phyloP scores from a whole-genome alignment of 495 filamentous ascomycete species.

The Bryoglossum gracile region DNA sequence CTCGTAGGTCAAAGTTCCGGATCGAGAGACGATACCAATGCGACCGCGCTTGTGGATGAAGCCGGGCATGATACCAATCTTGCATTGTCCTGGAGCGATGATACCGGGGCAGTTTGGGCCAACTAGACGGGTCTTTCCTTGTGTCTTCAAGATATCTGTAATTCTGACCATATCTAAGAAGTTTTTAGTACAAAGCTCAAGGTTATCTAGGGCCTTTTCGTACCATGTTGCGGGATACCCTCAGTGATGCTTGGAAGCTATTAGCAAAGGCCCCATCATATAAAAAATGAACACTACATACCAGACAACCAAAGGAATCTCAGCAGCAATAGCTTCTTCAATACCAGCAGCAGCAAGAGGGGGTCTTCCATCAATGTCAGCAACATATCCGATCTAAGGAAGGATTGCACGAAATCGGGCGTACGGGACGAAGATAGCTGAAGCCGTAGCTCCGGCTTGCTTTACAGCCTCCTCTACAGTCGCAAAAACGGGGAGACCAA shows the following conservation, averaged over 20 bases:
- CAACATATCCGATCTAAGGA: neutral
- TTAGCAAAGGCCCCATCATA: slow-evolving; percentile 19
- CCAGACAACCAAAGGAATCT: slow-evolving; percentile 90
- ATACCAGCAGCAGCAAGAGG: slow-evolving; percentile 90
- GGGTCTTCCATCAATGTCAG: slow-evolving; percentile 47
- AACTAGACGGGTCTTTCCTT: slow-evolving; percentile 91
- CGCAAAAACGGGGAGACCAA: slow-evolving; percentile 88
- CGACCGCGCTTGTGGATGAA: slow-evolving; percentile 99
- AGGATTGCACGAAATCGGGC: slow-evolving; percentile 17
- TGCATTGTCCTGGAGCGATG: slow-evolving; percentile 96
- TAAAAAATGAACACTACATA: slow-evolving; percentile 31
- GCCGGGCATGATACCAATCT: slow-evolving; percentile 99
- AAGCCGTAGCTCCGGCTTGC: slow-evolving; percentile 82
- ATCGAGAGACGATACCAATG: slow-evolving; percentile 96
- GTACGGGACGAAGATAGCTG: slow-evolving; percentile 96
- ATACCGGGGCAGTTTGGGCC: slow-evolving; percentile 99
- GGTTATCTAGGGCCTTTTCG: slow-evolving; percentile 29
- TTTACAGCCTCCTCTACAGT: slow-evolving; percentile 85
- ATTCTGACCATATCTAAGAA: slow-evolving; percentile 93
- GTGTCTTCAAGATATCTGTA: slow-evolving; percentile 94
- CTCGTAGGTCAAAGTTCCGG: slow-evolving; percentile 97
- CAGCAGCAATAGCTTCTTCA: slow-evolving; percentile 90
- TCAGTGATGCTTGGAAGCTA: slow-evolving; percentile 69
- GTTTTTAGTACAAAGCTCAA: slow-evolving; percentile 14
- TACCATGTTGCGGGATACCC: slow-evolving; percentile 94